These are phyloP conservation scores for Aspergillus alliaceus DNA, from an alignment of 2,329 filamentous ascomycete genomes.

Conservation along the genomic window DNA sequence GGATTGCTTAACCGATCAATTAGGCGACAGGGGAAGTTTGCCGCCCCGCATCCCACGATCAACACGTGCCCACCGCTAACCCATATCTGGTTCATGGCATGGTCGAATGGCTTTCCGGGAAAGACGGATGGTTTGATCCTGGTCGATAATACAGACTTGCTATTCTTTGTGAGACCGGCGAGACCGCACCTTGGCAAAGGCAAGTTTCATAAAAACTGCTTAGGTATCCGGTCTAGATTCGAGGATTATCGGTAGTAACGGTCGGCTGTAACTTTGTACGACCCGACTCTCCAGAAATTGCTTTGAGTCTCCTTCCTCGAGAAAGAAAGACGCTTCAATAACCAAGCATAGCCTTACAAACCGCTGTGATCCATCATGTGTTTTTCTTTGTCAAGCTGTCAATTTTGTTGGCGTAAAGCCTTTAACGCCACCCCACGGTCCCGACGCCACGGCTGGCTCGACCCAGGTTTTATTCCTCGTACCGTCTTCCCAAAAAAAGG, in stretches of 20 bases:
- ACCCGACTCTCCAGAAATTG: neutral
- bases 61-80: slow-evolving; percentile 20
- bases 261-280: slow-evolving; percentile 4
- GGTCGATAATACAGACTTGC: neutral
- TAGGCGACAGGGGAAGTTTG: neutral
- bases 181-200: neutral
- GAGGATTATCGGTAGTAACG: slow-evolving; percentile 7
- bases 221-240: slow-evolving; percentile 3
- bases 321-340: slow-evolving; percentile 1
- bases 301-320: neutral
- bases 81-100: neutral
- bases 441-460: neutral
- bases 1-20: neutral
- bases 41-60: slow-evolving; percentile 19
- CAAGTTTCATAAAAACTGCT: too few relatives aligned
- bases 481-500: neutral
- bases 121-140: neutral
- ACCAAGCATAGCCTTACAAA: neutral
- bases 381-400: slow-evolving; percentile 5
- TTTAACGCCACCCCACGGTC: slow-evolving; percentile 1
- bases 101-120: neutral
- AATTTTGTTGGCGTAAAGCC: slow-evolving; percentile 6
- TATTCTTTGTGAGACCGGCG: neutral
- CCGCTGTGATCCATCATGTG: slow-evolving; percentile 1
- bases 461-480: neutral